These are phyloP conservation scores for Anacardium occidentale DNA, from an alignment of 345 rosid genomes.

Conservation along the genomic window DNA sequence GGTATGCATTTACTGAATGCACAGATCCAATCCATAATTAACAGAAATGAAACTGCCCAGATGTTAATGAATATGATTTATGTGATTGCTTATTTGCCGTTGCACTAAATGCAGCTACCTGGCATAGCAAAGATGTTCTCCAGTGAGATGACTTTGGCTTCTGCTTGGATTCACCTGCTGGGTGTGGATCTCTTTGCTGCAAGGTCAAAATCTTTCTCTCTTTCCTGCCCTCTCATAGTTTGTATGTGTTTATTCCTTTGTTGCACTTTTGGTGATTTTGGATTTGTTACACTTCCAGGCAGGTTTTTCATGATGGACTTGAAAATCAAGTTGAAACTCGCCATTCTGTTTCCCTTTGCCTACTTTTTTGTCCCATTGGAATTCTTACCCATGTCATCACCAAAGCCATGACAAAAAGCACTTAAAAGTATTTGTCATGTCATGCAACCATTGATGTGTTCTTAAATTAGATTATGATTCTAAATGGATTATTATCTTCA, in stretches of 20 bases:
- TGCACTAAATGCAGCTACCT: slow-evolving; percentile 47
- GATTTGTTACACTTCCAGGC: slow-evolving; percentile 42
- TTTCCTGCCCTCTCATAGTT: neutral
- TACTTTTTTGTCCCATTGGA: slow-evolving; percentile 86
- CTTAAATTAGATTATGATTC: neutral
- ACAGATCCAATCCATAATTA: neutral
- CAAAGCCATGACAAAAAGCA: slow-evolving; percentile 49
- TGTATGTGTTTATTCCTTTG: neutral
- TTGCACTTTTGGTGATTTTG: slow-evolving; percentile 12
- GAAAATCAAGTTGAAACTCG: slow-evolving; percentile 78
- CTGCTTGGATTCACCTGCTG: slow-evolving; percentile 94
- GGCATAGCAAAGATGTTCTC: slow-evolving; percentile 90
- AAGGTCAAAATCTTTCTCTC: slow-evolving; percentile 35
- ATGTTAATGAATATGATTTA: neutral
- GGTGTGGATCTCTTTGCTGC: slow-evolving; percentile 92
- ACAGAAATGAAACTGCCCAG: neutral
- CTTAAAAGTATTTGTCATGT: slow-evolving; percentile 22
- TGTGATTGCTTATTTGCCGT: neutral
- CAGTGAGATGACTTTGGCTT: slow-evolving; percentile 79
- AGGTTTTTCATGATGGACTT: slow-evolving; percentile 78
- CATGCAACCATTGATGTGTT: neutral
- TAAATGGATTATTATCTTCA: neutral
- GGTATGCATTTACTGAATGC: slow-evolving; percentile 35
- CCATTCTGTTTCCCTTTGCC: slow-evolving; percentile 82
- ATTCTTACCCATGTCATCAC: slow-evolving; percentile 64